Evolutionary conservation across 495 filamentous ascomycete species (phyloP), one percentile per base, ranked within the genome.

Genomic region (Evernia prunastri): DNA sequence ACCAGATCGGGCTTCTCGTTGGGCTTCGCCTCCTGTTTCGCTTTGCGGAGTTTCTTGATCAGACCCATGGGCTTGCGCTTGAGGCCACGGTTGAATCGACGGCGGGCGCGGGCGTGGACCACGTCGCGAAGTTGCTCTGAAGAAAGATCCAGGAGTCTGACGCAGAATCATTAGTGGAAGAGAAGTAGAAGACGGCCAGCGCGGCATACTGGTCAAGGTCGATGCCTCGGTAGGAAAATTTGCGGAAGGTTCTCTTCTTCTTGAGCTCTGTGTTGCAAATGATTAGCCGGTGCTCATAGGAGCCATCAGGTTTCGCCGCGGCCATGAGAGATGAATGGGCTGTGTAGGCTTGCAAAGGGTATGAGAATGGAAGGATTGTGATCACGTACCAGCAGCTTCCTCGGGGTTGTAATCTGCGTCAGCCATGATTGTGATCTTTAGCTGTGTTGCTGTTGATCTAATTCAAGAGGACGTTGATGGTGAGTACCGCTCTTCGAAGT

Each of bases 31-130:
- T 97, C 93, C 81, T 97, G 92, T 89, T 98, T 98, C 73, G 94
- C 88, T 83, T 96, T 96, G 80, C 94, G 94, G 72, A 98, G 89
- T 86, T 97, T 97, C 87, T 97, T 97, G 85, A 98, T 97, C 71
- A 98, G 83, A 71, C 95, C 95, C 94, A 97, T 97, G 75, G 94
- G 94, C 87, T 96, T 96, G 84, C 94, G 94, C 87, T 97, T 97
- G 67, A 98, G 86, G 71, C 94, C 94, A 65, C 94, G 92, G 88
- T 97, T 96, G 89, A 98, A 97, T 77, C 95, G 87, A 77, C 94
- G 87, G 79, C 94, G 94, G 76, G 94, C 94, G 76, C 94, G 94
- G 73, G 94, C 92, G 85, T 98, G 94, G 70, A 98, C 92, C 75
- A 98, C 87, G 86, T 97, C 91, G 74, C 94, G 93, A 82, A 98